phyloP scores from a whole-genome alignment of 192 early-diverging fungal species.

The Linnemannia schmuckeri region DNA sequence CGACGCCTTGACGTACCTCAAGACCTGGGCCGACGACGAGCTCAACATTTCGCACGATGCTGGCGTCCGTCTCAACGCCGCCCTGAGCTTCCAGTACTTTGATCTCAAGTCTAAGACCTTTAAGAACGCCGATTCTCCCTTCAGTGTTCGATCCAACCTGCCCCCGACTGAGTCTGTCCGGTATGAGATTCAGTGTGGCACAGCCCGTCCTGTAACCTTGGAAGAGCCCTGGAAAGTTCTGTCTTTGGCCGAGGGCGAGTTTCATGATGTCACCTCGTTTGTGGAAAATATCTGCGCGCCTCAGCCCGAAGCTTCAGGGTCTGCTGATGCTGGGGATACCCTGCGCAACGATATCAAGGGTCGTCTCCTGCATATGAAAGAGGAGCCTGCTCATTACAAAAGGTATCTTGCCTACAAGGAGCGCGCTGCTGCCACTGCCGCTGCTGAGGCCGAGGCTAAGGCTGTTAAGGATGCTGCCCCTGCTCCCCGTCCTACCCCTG shows the following conservation, averaged over 20 bases:
- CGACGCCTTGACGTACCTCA: conserved; percentile 12
- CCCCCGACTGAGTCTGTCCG: not conserved
- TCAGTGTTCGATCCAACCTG: not conserved
- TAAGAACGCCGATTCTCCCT: not conserved
- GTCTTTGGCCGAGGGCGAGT: not conserved
- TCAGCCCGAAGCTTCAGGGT: not conserved
- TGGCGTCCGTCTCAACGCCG: conserved; percentile 47
- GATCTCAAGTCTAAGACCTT: not conserved
- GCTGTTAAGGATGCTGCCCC: not conserved
- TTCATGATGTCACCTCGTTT: not conserved
- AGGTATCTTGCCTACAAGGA: not conserved
- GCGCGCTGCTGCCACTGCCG: not conserved
- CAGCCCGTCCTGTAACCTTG: not conserved
- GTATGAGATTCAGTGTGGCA: conserved; percentile 12
- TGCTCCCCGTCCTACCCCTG: not conserved
- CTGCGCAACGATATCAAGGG: not conserved
- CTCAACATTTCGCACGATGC: conserved; percentile 28
- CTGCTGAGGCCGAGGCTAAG: not conserved
- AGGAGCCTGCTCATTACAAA: not conserved
- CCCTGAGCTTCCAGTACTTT: conserved; percentile 14
- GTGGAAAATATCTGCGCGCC: not conserved
- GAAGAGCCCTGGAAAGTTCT: not conserved
- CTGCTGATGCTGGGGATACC: not conserved
- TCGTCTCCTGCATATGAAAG: not conserved
- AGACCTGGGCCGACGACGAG: conserved; percentile 4